Base-by-base conservation (phyloP, 139 green algal genomes). In the Desmodesmus armatus region DNA sequence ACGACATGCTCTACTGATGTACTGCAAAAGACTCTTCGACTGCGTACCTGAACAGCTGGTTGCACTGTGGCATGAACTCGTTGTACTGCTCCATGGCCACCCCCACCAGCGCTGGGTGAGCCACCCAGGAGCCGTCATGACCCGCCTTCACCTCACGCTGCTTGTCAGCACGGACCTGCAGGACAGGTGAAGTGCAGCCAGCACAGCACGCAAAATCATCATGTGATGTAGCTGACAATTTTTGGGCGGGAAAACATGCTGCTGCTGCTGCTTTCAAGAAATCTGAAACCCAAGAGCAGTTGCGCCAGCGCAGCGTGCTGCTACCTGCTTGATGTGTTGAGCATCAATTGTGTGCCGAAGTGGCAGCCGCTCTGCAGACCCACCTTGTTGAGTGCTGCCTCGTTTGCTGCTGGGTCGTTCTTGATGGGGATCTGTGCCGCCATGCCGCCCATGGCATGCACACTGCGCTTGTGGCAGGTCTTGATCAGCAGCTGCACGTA, bases 361-460 rank as follows among this genome's bases (percentile, higher is more conserved):
- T n/a, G n/a, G n/a, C n/a, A n/a, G n/a, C n/a, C n/a, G n/a, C n/a
- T n/a, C n/a, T n/a, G n/a, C n/a, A n/a, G n/a, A n/a, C n/a, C n/a
- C 63, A 94, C 94, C 91, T 97, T 97, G 69, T 82, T 85, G 31
- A 94, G 71, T 13, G 94, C 94, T 29, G 91, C 92, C 15, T 95
- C 79, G 87, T 98, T 98, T 43, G 87, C 89, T 6, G 90, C 88
- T 13, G 90, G 63, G 79, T 98, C 86, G 65, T 95, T 87, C 88
- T 98, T 98, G 88, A 98, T 96, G 76, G 95, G 95, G 69, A 98
- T 98, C 85, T 96, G 89, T 6, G 95, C 94, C 5, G 93, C 92
- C 95, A 98, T 98, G 76, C 95, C 95, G 33, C 95, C 95, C 92
- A 98, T 98, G 44, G 95, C 95, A 81, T 98, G 95, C 62, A 97